Percentiles rank a stretch among this genome's conserved stretches.
phyloP scores from a whole-genome alignment of 331 rosid species.

The Saraca asoca region DNA sequence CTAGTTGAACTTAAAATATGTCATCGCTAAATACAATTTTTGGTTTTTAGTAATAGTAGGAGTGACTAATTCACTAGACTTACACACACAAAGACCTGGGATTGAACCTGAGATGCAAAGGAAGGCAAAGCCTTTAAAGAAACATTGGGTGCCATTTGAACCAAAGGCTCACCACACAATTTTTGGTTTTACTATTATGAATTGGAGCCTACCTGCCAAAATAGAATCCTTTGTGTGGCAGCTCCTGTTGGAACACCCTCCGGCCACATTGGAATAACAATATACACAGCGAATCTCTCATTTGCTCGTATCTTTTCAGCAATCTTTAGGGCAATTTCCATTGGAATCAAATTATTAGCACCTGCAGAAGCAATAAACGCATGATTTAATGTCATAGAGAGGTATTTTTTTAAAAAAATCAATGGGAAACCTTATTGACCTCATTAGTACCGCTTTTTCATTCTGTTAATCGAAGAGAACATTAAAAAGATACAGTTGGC shows the following conservation, averaged over 20 bases:
- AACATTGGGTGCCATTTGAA: no score
- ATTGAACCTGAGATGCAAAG: no score
- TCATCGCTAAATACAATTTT: constrained; percentile 12
- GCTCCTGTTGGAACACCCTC: constrained; percentile 97
- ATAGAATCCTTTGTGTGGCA: constrained; percentile 91
- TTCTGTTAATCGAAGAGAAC: constrained; percentile 9
- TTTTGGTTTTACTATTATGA: constrained; percentile 24
- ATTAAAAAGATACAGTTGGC: not conserved
- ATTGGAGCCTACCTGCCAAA: constrained; percentile 85
- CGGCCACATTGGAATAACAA: constrained; percentile 99
- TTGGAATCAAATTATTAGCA: constrained; percentile 96
- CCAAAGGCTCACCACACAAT: no score
- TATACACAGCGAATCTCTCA: constrained; percentile 88
- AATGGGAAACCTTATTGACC: not conserved
- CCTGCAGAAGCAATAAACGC: constrained; percentile 52
- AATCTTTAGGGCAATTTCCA: constrained; percentile 95
- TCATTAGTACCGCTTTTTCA: constrained; percentile 11
- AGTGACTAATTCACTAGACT: no score
- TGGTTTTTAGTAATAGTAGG: no score
- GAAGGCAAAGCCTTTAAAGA: no score
- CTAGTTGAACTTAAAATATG: constrained; percentile 7
- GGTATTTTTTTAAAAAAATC: constrained; percentile 12
- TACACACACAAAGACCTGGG: no score
- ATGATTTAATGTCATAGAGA: constrained; percentile 16
- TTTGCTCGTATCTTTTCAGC: constrained; percentile 86